Conservation (phyloP, 2,329 filamentous ascomycete genomes). For the Colletotrichum endophyticum region DNA sequence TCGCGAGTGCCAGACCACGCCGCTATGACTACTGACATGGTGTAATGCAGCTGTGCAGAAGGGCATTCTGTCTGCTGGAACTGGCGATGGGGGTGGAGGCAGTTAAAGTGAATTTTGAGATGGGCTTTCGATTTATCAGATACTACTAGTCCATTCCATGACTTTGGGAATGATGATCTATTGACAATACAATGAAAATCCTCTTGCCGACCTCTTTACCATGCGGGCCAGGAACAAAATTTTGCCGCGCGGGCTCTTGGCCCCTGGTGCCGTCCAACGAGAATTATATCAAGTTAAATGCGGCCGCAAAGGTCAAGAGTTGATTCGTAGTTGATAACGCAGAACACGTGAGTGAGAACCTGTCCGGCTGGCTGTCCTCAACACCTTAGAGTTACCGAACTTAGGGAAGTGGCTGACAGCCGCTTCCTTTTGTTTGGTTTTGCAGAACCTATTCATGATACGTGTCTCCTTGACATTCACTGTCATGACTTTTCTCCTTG, state of each 20-base stretch:
- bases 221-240: neutral
- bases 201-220: neutral
- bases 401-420: neutral
- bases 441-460: neutral
- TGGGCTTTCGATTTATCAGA: neutral
- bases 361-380: neutral
- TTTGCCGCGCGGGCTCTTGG: neutral
- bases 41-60: neutral
- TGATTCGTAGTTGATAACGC: neutral
- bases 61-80: neutral
- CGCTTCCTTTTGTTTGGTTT: neutral
- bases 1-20: neutral
- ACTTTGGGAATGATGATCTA: neutral
- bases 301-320: neutral
- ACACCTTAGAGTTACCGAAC: neutral
- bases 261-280: fast-evolving
- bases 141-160: fast-evolving
- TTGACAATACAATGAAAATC: neutral
- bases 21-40: neutral
- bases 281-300: neutral
- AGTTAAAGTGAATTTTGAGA: neutral
- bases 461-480: neutral
- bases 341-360: neutral
- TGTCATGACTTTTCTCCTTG: neutral
- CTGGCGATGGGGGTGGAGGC: neutral